These are phyloP conservation scores for Russula sp. DNA, from an alignment of 768 basidiomycete genomes.

Conservation along the genomic window DNA sequence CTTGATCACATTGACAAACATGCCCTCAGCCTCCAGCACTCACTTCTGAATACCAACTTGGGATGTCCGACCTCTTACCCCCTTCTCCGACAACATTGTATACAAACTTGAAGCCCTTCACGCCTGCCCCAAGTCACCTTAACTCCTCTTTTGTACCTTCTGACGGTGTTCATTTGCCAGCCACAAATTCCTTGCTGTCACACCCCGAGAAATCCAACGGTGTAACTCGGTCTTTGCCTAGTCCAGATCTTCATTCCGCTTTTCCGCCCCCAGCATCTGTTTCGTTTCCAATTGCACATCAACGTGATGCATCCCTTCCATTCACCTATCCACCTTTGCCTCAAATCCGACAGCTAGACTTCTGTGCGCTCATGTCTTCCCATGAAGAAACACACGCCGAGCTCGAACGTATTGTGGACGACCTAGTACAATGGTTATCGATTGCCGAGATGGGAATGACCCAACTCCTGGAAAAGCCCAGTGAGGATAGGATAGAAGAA, in stretches of 20 bases:
- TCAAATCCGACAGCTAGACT: slow-evolving; percentile 60
- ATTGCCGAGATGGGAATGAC: slow-evolving; percentile 66
- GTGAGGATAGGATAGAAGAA: slow-evolving; percentile 52
- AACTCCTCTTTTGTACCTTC: slow-evolving; percentile 27
- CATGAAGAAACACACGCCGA: slow-evolving; percentile 57
- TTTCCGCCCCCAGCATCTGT: slow-evolving; percentile 15
- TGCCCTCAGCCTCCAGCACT: slow-evolving; percentile 50
- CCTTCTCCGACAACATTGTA: slow-evolving; percentile 55
- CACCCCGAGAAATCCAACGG: slow-evolving; percentile 1
- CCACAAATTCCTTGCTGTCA: background rate
- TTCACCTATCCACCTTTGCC: slow-evolving; percentile 28
- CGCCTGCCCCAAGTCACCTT: slow-evolving; percentile 35
- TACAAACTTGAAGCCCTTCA: slow-evolving; percentile 32
- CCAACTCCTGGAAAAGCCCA: slow-evolving; percentile 50
- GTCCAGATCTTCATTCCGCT: slow-evolving; percentile 5
- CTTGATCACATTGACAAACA: background rate
- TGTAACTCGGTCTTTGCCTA: background rate
- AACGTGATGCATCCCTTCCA: slow-evolving; percentile 21
- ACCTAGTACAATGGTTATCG: slow-evolving; percentile 69
- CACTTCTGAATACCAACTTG: slow-evolving; percentile 62
- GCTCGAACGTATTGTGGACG: slow-evolving; percentile 65
- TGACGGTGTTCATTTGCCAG: slow-evolving; percentile 4
- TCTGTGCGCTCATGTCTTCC: slow-evolving; percentile 44
- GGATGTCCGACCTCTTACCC: slow-evolving; percentile 61
- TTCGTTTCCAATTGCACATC: slow-evolving; percentile 24